These are phyloP conservation scores for Phytophthora capsici DNA, from an alignment of 352 stramenopile genomes.

Conservation along the genomic window DNA sequence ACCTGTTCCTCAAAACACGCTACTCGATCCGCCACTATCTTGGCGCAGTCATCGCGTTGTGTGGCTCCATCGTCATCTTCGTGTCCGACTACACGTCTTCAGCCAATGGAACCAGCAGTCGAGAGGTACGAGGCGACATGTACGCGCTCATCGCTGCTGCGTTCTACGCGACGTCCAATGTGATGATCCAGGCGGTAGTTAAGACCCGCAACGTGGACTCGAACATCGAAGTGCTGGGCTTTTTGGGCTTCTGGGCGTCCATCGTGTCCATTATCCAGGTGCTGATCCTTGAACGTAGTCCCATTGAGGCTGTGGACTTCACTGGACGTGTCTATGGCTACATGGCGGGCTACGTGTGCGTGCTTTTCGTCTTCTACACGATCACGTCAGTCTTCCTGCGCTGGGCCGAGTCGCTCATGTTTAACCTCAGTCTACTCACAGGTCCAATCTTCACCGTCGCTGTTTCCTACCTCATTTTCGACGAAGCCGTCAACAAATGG, in stretches of 20 bases:
- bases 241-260: constrained; percentile 58
- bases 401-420: constrained; percentile 69
- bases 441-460: constrained; percentile 64
- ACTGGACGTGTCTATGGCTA: constrained; percentile 61
- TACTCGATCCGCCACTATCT: constrained; percentile 64
- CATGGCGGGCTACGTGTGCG: constrained; percentile 59
- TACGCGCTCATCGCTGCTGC: constrained; percentile 64
- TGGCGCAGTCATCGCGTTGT: constrained; percentile 47
- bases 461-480: constrained; percentile 65
- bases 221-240: constrained; percentile 65
- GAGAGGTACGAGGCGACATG: constrained; percentile 60
- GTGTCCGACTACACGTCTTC: constrained; percentile 58
- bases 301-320: constrained; percentile 56
- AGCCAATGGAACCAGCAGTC: constrained; percentile 44
- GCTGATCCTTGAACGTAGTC: constrained; percentile 46
- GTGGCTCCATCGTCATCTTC: constrained; percentile 65
- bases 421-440: constrained; percentile 71
- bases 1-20: constrained; percentile 70
- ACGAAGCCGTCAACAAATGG: constrained; percentile 61
- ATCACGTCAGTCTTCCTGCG: constrained; percentile 65
- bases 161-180: constrained; percentile 72
- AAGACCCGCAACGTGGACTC: constrained; percentile 61
- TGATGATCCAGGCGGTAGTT: constrained; percentile 78
- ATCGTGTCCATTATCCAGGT: constrained; percentile 66
- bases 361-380: constrained; percentile 71